Evolutionary conservation across 1,139 yeast genomes (phyloP), one percentile per base, ranked within the genome.

Genomic region (Diutina ranongensis): DNA sequence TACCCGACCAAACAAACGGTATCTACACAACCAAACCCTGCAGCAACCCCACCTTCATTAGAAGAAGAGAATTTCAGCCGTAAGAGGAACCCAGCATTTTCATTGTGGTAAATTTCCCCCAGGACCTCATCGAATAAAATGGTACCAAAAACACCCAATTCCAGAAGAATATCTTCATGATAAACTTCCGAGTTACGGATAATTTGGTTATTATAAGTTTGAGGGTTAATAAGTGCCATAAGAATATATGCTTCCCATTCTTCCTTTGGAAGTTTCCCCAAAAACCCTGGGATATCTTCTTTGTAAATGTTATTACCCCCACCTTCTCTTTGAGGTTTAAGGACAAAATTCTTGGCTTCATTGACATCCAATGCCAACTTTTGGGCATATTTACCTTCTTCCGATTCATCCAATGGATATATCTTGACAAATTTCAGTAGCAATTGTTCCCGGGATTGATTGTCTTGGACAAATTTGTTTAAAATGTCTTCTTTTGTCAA

Each of bases 41-140:
- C 97, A 28, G 97, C 97, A 32, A 92, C 97, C 35, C 98, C 98
- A 45, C 98, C 98, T 67, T 92, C 98, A 62, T 92, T 80, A 47
- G 95, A 83, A 2, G 83, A 69, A 53, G 86, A 82, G 49, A 88
- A 77, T 62, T 92, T 92, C 2, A 97, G 86, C 63, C 98, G 78
- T 54, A 92, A 67, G 51, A 92, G 71, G 78, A 86, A 86, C 4
- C 97, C 97, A 1, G 88, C 78, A 52, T 76, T 75, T 40, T 77
- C 76, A 59, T 92, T 92, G 44, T 67, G 59, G 44, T 76, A 56
- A 9, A 83, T 67, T 36, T 76, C 71, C 2, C 83, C 81, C 1
- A 71, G 60, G 9, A 67, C 58, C 51, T 80, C 82, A 60, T 92
- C 74, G 68, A 89, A 88, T 32, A 92, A 57, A 35, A 82, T 72